phyloP scores from a whole-genome alignment of 495 filamentous ascomycete genomes.

The Cercophora sp. region DNA sequence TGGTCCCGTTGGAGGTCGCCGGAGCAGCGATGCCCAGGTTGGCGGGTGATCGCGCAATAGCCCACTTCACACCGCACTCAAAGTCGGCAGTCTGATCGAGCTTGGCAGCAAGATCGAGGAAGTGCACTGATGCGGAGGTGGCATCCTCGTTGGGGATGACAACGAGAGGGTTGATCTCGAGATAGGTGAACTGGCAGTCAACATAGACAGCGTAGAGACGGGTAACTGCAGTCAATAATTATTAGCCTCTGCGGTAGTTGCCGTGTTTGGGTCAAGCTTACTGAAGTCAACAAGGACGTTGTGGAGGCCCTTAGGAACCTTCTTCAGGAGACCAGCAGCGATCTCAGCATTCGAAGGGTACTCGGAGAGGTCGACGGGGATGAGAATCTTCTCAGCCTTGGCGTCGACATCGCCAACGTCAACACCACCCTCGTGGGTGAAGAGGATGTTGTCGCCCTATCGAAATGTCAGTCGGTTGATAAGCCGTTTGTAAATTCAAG shows the following conservation, averaged over 20 bases:
- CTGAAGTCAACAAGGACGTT: constrained; percentile 98
- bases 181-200: constrained; percentile 99
- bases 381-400: constrained; percentile 96
- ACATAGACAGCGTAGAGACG: constrained; percentile 93
- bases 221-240: constrained; percentile 28
- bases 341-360: constrained; percentile 96
- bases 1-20: constrained; percentile 60
- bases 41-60: constrained; percentile 81
- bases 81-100: constrained; percentile 99
- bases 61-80: constrained; percentile 99
- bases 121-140: constrained; percentile 93
- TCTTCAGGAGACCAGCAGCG: constrained; percentile 74
- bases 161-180: constrained; percentile 99
- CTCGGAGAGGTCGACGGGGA: constrained; percentile 91
- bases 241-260: no score
- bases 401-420: constrained; percentile 99
- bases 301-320: constrained; percentile 93
- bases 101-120: constrained; percentile 98
- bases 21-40: constrained; percentile 72
- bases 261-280: constrained; percentile 16
- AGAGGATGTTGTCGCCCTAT: constrained; percentile 99
- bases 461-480: constrained; percentile 24
- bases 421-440: constrained; percentile 98
- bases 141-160: constrained; percentile 90
- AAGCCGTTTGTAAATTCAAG: background rate